phyloP scores from a whole-genome alignment of 2,329 filamentous ascomycete genomes.

The Arachnomyces sp. region DNA sequence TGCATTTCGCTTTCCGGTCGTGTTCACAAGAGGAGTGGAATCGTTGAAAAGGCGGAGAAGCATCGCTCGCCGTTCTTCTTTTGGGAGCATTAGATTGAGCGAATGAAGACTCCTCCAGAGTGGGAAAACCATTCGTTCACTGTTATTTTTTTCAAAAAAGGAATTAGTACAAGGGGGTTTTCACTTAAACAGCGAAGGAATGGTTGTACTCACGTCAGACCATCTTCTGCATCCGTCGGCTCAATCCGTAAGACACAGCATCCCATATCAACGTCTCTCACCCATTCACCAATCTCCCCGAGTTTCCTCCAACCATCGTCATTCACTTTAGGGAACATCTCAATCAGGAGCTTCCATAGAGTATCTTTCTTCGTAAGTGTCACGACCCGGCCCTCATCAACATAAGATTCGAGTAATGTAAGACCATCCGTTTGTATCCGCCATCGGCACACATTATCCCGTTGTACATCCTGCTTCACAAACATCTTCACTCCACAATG shows the following conservation, averaged over 20 bases:
- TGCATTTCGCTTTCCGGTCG: conserved; percentile 23
- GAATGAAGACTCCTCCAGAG: conserved; percentile 90
- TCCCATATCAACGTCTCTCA: conserved; percentile 74
- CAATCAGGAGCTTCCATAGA: conserved; percentile 71
- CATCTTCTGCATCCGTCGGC: conserved; percentile 57
- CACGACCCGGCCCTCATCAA: conserved; percentile 70
- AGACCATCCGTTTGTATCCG: conserved; percentile 92
- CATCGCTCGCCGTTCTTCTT: conserved; percentile 92
- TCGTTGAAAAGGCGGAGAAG: conserved; percentile 86
- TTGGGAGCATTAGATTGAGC: conserved; percentile 94
- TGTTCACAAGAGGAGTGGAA: conserved; percentile 71
- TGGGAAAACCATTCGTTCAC: conserved; percentile 78
- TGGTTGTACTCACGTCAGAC: conserved; percentile 40
- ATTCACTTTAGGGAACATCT: conserved; percentile 92
- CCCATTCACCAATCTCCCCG: conserved; percentile 79
- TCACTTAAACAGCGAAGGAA: too few species aligned
- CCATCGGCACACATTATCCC: conserved; percentile 81
- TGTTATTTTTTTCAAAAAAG: too few species aligned
- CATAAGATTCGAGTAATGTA: conserved; percentile 82
- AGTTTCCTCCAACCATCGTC: conserved; percentile 67
- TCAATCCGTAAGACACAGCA: conserved; percentile 86
- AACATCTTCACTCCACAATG: conserved; percentile 99
- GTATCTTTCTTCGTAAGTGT: conserved; percentile 70
- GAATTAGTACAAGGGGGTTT: too few species aligned
- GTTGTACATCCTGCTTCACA: conserved; percentile 91